A percentile compares a stretch with the other conserved stretches of the same genome.
Evolutionary conservation across 1,284 basidiomycete genomes (phyloP).

Genomic region (Cutaneotrichosporon cavernicola): DNA sequence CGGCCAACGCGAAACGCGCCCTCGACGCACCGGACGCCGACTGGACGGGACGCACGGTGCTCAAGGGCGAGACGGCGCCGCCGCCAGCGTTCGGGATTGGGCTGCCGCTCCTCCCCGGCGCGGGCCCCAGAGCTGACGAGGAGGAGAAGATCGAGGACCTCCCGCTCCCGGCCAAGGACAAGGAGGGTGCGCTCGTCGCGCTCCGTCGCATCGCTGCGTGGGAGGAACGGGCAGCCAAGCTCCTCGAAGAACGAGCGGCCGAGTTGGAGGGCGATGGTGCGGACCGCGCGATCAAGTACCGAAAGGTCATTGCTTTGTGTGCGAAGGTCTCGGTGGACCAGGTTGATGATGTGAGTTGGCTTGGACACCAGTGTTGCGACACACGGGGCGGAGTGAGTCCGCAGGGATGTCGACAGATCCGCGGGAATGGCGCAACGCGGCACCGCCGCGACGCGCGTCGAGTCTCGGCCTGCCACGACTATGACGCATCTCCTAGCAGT

Average conservation of each 20-base stretch:
- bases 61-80: slow-evolving; percentile 57
- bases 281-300: slow-evolving; percentile 83
- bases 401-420: too few relatives aligned
- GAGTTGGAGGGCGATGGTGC: slow-evolving; percentile 74
- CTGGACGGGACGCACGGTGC: slow-evolving; percentile 77
- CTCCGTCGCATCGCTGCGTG: slow-evolving; percentile 74
- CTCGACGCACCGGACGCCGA: slow-evolving; percentile 58
- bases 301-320: slow-evolving; percentile 85
- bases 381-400: too few relatives aligned
- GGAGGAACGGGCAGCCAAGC: slow-evolving; percentile 72
- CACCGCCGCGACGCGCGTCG: slow-evolving; percentile 2
- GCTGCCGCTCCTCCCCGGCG: slow-evolving; percentile 51
- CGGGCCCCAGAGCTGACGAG: slow-evolving; percentile 46
- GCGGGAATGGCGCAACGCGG: neutral
- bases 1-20: slow-evolving; percentile 76
- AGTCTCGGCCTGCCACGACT: neutral
- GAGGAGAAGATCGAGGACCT: slow-evolving; percentile 9
- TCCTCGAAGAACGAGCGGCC: slow-evolving; percentile 68
- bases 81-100: slow-evolving; percentile 27
- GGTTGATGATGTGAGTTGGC: slow-evolving; percentile 73
- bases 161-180: slow-evolving; percentile 58
- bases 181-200: slow-evolving; percentile 62
- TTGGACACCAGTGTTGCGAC: slow-evolving; percentile 25
- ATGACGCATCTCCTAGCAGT: neutral
- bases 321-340: slow-evolving; percentile 82